Conservation (phyloP, 2,329 filamentous ascomycete genomes). For the Trichoderma sp. region DNA sequence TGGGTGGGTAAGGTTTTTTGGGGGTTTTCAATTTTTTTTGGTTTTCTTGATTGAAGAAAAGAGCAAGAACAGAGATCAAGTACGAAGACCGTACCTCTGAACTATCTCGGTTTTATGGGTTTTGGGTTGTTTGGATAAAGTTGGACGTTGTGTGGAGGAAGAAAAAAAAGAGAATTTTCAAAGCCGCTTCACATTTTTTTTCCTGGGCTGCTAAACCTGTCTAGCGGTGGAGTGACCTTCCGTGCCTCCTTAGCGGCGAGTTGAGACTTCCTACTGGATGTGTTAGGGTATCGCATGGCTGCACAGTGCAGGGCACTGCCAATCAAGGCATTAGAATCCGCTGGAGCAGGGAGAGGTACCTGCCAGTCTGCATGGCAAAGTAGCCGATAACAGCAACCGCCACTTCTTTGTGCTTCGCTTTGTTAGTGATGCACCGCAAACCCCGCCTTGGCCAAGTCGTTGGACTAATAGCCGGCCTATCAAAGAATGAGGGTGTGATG, state of each 20-base stretch:
- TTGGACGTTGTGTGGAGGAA: constrained; percentile 53
- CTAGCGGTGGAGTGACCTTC: constrained; percentile 36
- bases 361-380: background rate
- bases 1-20: constrained; percentile 60
- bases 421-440: constrained; percentile 9
- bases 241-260: constrained; percentile 28
- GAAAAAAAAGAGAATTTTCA: constrained; percentile 47
- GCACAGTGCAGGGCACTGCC: constrained; percentile 22
- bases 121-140: constrained; percentile 53
- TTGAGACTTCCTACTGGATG: constrained; percentile 28
- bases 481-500: constrained; percentile 20
- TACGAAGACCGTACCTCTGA: constrained; percentile 63
- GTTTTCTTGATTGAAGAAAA: constrained; percentile 57
- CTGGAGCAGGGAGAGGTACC: background rate
- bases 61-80: constrained; percentile 64
- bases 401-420: background rate
- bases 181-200: constrained; percentile 40
- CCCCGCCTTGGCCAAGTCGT: constrained; percentile 22
- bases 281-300: constrained; percentile 27
- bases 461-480: constrained; percentile 7
- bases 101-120: constrained; percentile 52
- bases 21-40: constrained; percentile 63
- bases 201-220: constrained; percentile 31
- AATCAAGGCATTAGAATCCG: constrained; percentile 5
- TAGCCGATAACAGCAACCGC: background rate